Evolutionary conservation across 345 rosid genomes (phyloP).

Genomic region (Salix brachista): DNA sequence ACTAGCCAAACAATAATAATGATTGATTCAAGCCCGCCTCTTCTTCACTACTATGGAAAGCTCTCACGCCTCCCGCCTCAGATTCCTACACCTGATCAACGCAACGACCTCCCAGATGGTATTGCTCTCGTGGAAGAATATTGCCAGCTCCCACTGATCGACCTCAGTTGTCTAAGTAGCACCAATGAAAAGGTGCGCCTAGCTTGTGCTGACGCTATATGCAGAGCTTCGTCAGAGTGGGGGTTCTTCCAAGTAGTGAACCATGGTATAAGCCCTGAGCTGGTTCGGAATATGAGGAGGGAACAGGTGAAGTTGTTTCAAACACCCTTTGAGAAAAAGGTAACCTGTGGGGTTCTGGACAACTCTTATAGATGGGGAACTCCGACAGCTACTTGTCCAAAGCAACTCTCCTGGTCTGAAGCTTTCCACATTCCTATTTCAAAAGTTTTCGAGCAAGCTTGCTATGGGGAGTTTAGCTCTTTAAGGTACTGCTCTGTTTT

Average conservation of each 20-base stretch:
- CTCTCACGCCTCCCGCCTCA: conserved; percentile 13
- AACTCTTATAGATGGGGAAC: conserved; percentile 65
- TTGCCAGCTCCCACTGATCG: conserved; percentile 54
- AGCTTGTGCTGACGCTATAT: conserved; percentile 39
- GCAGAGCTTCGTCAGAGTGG: conserved; percentile 55
- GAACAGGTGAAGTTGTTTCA: conserved; percentile 47
- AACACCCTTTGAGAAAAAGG: conserved; percentile 42
- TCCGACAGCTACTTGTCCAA: conserved; percentile 41
- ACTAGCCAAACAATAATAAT: background rate
- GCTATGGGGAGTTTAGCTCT: conserved; percentile 42
- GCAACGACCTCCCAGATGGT: background rate
- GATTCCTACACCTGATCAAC: background rate
- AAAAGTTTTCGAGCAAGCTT: conserved; percentile 38
- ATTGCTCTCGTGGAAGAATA: conserved; percentile 23
- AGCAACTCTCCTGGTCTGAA: conserved; percentile 66
- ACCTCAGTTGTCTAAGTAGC: conserved; percentile 36
- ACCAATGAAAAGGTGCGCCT: conserved; percentile 7
- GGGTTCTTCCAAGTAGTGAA: conserved; percentile 70
- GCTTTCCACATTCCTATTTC: conserved; percentile 63
- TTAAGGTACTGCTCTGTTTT: conserved; percentile 32
- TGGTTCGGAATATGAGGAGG: conserved; percentile 41
- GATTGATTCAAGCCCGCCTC: conserved; percentile 39
- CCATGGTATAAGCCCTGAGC: conserved; percentile 48
- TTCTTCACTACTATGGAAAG: conserved; percentile 23
- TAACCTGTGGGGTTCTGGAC: conserved; percentile 37